Percentiles rank a stretch among this genome's conserved stretches.
These are phyloP conservation scores for Plasmodium malariae DNA, from an alignment of 169 alveolate species.

Conservation along the genomic window DNA sequence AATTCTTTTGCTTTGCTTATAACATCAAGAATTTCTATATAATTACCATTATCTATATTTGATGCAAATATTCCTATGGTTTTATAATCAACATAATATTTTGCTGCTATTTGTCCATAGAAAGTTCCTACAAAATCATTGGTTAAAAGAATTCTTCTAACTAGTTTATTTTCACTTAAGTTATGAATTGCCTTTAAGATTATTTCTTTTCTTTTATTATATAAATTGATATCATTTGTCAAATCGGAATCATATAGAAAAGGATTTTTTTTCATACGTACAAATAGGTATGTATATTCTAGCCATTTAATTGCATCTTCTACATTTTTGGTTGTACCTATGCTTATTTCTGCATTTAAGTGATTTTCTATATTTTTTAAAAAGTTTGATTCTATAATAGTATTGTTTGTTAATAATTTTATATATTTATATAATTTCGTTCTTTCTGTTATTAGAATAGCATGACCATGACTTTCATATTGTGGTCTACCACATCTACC, in stretches of 20 bases:
- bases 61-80: slow-evolving; percentile 79
- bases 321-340: slow-evolving; percentile 92
- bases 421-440: slow-evolving; percentile 81
- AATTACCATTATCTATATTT: slow-evolving; percentile 38
- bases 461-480: slow-evolving; percentile 98
- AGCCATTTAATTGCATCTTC: slow-evolving; percentile 96
- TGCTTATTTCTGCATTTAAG: slow-evolving; percentile 97
- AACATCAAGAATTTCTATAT: slow-evolving; percentile 57
- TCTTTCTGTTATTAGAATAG: slow-evolving; percentile 84
- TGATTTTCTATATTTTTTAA: slow-evolving; percentile 84
- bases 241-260: slow-evolving; percentile 90
- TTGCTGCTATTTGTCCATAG: slow-evolving; percentile 91
- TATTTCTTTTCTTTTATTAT: slow-evolving; percentile 74
- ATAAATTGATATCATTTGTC: slow-evolving; percentile 75
- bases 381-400: slow-evolving; percentile 83
- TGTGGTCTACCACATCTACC: slow-evolving; percentile 99
- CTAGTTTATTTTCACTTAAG: slow-evolving; percentile 81
- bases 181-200: slow-evolving; percentile 80
- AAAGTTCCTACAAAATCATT: slow-evolving; percentile 88
- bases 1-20: slow-evolving; percentile 72
- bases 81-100: slow-evolving; percentile 90
- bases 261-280: slow-evolving; percentile 92
- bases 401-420: slow-evolving; percentile 82
- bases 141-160: slow-evolving; percentile 76
- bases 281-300: slow-evolving; percentile 93